phyloP scores from a whole-genome alignment of 2,329 filamentous ascomycete genomes.

The Pseudogymnoascus sp. region DNA sequence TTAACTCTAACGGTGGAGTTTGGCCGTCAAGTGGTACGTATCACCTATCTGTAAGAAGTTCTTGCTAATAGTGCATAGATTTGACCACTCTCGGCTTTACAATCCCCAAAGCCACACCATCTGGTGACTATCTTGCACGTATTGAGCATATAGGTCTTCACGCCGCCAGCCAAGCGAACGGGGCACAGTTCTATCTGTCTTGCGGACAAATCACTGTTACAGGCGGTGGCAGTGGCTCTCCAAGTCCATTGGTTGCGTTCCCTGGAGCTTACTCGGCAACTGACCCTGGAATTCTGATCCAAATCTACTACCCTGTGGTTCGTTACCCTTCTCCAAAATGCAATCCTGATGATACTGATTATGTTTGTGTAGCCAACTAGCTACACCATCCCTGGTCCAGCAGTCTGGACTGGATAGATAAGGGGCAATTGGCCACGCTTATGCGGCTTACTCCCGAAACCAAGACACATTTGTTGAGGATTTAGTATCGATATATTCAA shows the following conservation, averaged over 20 bases:
- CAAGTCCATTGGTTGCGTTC: constrained; percentile 29
- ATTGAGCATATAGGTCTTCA: constrained; percentile 29
- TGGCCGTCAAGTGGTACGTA: constrained; percentile 1
- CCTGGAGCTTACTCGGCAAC: constrained; percentile 30
- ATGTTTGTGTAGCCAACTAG: constrained; percentile 17
- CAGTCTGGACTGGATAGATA: constrained; percentile 17
- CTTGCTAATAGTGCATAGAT: not conserved
- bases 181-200: constrained; percentile 24
- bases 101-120: constrained; percentile 29
- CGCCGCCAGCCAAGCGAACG: constrained; percentile 12
- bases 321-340: constrained; percentile 9
- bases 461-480: not conserved
- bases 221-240: constrained; percentile 31
- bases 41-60: not conserved
- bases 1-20: not conserved
- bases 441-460: not conserved
- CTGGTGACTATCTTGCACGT: constrained; percentile 32
- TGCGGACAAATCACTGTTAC: constrained; percentile 37
- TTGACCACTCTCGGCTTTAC: constrained; percentile 24
- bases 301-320: constrained; percentile 30
- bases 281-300: constrained; percentile 29
- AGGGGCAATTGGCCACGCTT: not conserved
- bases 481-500: not conserved
- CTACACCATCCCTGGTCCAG: constrained; percentile 21
- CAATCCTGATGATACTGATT: not conserved